A percentile compares a stretch with the other conserved stretches of the same genome.
phyloP scores from a whole-genome alignment of 140 eudicot species.

The Bidens hawaiensis region DNA sequence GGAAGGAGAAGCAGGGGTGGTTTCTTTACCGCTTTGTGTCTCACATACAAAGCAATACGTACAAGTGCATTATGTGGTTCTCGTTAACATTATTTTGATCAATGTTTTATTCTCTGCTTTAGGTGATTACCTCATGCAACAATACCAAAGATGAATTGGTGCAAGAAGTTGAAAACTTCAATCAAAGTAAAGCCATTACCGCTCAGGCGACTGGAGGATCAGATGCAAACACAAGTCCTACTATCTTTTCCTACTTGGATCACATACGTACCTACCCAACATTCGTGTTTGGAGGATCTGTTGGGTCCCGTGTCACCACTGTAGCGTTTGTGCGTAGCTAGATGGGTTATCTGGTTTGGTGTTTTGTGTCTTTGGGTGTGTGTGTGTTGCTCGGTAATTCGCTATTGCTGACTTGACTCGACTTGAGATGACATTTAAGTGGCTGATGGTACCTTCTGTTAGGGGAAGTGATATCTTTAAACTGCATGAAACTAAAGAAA shows the following conservation, averaged over 20 bases:
- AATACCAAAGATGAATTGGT: constrained; percentile 81
- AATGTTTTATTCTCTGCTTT: background rate
- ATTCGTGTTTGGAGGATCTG: constrained; percentile 92
- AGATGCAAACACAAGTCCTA: constrained; percentile 26
- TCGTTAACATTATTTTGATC: too few species aligned
- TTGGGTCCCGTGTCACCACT: constrained; percentile 96
- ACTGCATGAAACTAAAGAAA: background rate
- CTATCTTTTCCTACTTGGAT: constrained; percentile 64
- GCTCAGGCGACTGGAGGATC: constrained; percentile 26
- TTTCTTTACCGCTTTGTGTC: too few species aligned
- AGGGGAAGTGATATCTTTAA: background rate
- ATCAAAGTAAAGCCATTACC: constrained; percentile 40
- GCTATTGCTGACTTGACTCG: constrained; percentile 21
- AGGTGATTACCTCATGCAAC: constrained; percentile 96
- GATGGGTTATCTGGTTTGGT: background rate
- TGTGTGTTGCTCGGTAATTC: constrained; percentile 2
- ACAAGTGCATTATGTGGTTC: too few species aligned
- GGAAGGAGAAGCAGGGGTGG: too few species aligned
- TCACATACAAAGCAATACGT: too few species aligned
- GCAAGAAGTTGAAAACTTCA: constrained; percentile 78
- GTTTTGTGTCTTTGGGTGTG: constrained; percentile 1
- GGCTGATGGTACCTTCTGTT: background rate
- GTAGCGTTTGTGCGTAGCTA: constrained; percentile 83
- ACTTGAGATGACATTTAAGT: constrained; percentile 6
- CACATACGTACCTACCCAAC: constrained; percentile 93